A percentile compares a stretch with the other conserved stretches of the same genome.
phyloP scores from a whole-genome alignment of 768 basidiomycete genomes.

The Austroboletus eburneus region DNA sequence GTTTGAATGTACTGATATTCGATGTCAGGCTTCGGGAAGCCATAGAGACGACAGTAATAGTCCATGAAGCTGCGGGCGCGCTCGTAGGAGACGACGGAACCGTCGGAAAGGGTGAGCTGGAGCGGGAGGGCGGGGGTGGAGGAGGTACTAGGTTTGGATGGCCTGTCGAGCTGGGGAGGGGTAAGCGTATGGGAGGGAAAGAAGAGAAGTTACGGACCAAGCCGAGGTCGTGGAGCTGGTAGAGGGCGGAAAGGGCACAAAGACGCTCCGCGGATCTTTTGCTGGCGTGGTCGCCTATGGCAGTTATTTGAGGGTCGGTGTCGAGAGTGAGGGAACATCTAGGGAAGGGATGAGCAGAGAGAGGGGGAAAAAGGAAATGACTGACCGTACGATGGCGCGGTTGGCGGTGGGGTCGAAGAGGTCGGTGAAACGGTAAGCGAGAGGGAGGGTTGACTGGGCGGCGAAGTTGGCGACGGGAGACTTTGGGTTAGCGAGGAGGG shows the following conservation, averaged over 20 bases:
- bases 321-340: constrained; percentile 26
- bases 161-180: constrained; percentile 25
- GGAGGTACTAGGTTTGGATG: constrained; percentile 18
- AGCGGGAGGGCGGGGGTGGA: constrained; percentile 6
- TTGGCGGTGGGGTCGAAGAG: constrained; percentile 13
- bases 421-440: constrained; percentile 15
- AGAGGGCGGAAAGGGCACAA: constrained; percentile 70
- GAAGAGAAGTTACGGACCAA: constrained; percentile 47
- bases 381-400: constrained; percentile 21
- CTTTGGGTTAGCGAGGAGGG: constrained; percentile 45
- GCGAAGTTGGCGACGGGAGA: constrained; percentile 46
- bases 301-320: constrained; percentile 41
- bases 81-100: constrained; percentile 59
- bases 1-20: constrained; percentile 39
- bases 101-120: constrained; percentile 52
- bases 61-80: constrained; percentile 89
- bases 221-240: constrained; percentile 61
- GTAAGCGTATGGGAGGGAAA: constrained; percentile 1
- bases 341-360: constrained; percentile 6
- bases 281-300: constrained; percentile 54
- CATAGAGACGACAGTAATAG: constrained; percentile 82
- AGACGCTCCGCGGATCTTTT: constrained; percentile 68
- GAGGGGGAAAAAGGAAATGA: not conserved
- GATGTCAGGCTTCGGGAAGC: constrained; percentile 71
- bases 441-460: constrained; percentile 3